phyloP scores from a whole-genome alignment of 495 filamentous ascomycete genomes.

The Penicillium malachiteum region DNA sequence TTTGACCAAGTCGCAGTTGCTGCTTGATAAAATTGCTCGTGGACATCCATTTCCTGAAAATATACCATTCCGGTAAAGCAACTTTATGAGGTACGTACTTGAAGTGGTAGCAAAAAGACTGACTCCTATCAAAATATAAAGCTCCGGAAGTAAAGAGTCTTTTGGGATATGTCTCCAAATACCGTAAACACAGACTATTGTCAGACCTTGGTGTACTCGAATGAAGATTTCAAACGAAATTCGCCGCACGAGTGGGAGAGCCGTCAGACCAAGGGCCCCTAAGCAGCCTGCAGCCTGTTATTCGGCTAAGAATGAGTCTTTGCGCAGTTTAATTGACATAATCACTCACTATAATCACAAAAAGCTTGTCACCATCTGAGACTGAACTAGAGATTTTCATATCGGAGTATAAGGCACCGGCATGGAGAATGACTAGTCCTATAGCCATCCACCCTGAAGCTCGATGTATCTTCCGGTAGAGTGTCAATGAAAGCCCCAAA shows the following conservation, averaged over 20 bases:
- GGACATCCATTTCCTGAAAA: constrained; percentile 20
- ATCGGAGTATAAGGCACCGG: constrained; percentile 6
- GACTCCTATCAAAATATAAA: constrained; percentile 29
- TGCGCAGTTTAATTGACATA: neutral
- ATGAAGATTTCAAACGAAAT: constrained; percentile 37
- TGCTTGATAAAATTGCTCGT: constrained; percentile 20
- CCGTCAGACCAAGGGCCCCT: constrained; percentile 18
- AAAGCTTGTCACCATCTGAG: neutral
- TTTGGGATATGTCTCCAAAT: constrained; percentile 27
- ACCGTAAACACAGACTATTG: constrained; percentile 23
- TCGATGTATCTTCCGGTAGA: constrained; percentile 23
- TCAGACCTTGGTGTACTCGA: constrained; percentile 27
- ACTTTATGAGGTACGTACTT: constrained; percentile 13
- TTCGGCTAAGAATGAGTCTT: neutral
- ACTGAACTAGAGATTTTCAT: neutral
- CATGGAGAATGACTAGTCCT: constrained; percentile 17
- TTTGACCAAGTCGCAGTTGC: constrained; percentile 8
- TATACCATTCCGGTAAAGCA: constrained; percentile 27
- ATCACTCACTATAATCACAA: too few species aligned
- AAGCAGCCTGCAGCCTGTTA: constrained; percentile 6
- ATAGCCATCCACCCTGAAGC: constrained; percentile 21
- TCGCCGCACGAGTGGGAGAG: constrained; percentile 18
- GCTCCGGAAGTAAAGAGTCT: constrained; percentile 4
- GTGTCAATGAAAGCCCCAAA: constrained; percentile 18
- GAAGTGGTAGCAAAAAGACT: constrained; percentile 23